Evolutionary conservation across 441 rosid species (phyloP).

Genomic region (Eruca vesicaria): DNA sequence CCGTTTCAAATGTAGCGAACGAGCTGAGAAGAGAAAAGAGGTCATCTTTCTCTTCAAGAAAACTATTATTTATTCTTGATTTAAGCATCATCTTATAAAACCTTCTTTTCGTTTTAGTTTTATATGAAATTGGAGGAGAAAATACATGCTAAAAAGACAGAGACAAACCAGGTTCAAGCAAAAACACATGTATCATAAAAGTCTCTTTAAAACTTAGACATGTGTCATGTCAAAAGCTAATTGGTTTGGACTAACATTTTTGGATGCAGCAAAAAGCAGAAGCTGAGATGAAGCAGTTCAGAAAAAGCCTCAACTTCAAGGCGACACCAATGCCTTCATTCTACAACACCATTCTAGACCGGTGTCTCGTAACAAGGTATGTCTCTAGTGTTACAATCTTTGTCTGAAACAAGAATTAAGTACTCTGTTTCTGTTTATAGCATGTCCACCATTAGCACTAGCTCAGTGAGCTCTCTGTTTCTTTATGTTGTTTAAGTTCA

Average conservation of each 20-base stretch:
- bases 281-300: conserved; percentile 61
- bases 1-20: conserved; percentile 57
- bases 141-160: conserved; percentile 67
- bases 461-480: too few species aligned
- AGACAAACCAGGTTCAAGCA: conserved; percentile 62
- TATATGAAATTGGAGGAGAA: conserved; percentile 74
- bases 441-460: too few species aligned
- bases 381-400: not conserved
- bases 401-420: not conserved
- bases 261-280: conserved; percentile 56
- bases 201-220: not conserved
- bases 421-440: too few species aligned
- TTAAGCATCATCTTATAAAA: not conserved
- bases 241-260: not conserved
- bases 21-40: conserved; percentile 83
- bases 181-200: conserved; percentile 58
- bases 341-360: conserved; percentile 41
- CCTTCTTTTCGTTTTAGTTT: conserved; percentile 41
- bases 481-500: too few species aligned
- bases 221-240: not conserved
- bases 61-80: not conserved
- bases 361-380: conserved; percentile 57
- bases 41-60: conserved; percentile 25
- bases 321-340: conserved; percentile 92
- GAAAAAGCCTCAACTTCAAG: conserved; percentile 80